Percentiles rank a stretch among this genome's conserved stretches.
phyloP scores from a whole-genome alignment of 2,329 filamentous ascomycete genomes.

The Fusarium bactridioides region DNA sequence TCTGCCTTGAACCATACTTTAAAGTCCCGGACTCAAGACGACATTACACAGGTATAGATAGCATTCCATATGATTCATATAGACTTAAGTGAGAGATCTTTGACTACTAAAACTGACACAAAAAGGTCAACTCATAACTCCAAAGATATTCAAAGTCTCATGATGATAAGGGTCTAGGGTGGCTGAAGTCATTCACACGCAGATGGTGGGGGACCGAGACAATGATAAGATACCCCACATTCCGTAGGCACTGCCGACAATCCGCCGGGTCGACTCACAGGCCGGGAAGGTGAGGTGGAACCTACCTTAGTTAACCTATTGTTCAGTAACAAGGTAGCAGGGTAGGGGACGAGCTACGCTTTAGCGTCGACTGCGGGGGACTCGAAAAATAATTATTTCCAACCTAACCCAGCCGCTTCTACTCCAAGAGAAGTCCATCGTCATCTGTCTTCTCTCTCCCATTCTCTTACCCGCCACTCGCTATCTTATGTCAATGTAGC shows the following conservation, averaged over 20 bases:
- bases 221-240: constrained; percentile 36
- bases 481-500: constrained; percentile 41
- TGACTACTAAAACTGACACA: too few species aligned
- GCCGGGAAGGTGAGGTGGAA: not conserved
- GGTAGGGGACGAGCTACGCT: constrained; percentile 34
- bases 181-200: not conserved
- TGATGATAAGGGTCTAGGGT: constrained; percentile 12
- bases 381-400: constrained; percentile 42
- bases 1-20: not conserved
- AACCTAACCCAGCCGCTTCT: constrained; percentile 12
- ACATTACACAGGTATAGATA: not conserved
- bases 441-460: constrained; percentile 1
- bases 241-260: constrained; percentile 8
- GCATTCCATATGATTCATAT: too few species aligned
- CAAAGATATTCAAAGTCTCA: not conserved
- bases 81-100: accelerated
- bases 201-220: constrained; percentile 21
- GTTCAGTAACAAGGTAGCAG: constrained; percentile 18
- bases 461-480: not conserved
- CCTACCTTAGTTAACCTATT: not conserved
- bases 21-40: accelerated
- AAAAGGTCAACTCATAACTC: too few species aligned
- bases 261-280: not conserved
- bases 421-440: constrained; percentile 9
- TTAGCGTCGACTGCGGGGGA: constrained; percentile 34